These are phyloP conservation scores for Pyronema domesticum DNA, from an alignment of 495 filamentous ascomycete species.

Conservation along the genomic window DNA sequence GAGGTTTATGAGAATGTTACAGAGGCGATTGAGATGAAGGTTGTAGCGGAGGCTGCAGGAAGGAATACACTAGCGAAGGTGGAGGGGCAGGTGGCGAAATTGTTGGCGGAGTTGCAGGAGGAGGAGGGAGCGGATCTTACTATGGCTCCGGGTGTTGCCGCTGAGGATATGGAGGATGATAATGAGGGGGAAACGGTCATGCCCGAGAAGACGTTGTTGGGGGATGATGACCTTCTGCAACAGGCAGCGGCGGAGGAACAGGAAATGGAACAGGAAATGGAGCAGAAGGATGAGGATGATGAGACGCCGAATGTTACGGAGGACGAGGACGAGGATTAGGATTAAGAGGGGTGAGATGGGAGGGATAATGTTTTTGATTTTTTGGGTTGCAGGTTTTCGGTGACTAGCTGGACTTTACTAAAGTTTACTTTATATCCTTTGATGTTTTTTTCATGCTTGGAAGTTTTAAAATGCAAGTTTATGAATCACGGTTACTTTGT, in stretches of 20 bases:
- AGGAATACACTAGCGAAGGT: conserved; percentile 65
- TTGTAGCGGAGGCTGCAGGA: conserved; percentile 49
- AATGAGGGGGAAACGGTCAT: conserved; percentile 16
- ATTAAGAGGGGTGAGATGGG: too few species aligned
- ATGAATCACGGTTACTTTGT: too few species aligned
- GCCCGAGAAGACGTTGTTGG: conserved; percentile 3
- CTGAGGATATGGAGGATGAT: conserved; percentile 18
- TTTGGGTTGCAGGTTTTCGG: too few species aligned
- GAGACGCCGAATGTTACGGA: conserved; percentile 25
- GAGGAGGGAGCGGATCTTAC: conserved; percentile 26
- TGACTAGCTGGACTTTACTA: too few species aligned
- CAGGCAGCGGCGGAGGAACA: conserved; percentile 12
- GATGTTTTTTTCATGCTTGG: too few species aligned
- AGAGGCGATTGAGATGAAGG: conserved; percentile 48
- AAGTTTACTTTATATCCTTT: too few species aligned
- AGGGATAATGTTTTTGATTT: too few species aligned
- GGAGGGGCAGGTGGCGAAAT: conserved; percentile 46
- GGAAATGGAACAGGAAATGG: conserved; percentile 14
- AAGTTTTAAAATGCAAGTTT: too few species aligned
- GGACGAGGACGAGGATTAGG: conserved; percentile 22
- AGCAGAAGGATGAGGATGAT: conserved; percentile 12
- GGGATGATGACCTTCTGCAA: conserved; percentile 8
- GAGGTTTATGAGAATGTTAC: conserved; percentile 39
- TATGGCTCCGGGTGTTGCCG: conserved; percentile 25
- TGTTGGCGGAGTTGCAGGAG: conserved; percentile 37